phyloP scores from a whole-genome alignment of 2,329 filamentous ascomycete species.

The Ceratocystis destructans region DNA sequence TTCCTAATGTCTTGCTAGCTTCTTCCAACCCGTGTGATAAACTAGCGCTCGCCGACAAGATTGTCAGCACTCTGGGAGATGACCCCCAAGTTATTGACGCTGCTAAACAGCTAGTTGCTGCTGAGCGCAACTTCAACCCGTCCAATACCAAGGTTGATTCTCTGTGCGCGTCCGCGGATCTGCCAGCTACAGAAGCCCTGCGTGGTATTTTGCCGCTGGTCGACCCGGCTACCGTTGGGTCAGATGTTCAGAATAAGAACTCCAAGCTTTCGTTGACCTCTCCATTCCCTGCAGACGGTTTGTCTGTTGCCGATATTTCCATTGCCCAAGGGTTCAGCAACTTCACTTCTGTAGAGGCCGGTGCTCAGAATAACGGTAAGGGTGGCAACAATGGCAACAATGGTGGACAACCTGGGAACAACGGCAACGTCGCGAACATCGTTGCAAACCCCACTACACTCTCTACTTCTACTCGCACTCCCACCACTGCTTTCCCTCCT shows the following conservation, averaged over 20 bases:
- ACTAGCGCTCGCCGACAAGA: constrained; percentile 50
- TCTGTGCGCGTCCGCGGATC: constrained; percentile 48
- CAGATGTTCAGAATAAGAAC: constrained; percentile 46
- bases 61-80: constrained; percentile 46
- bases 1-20: constrained; percentile 48
- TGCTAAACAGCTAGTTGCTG: constrained; percentile 48
- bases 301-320: constrained; percentile 53
- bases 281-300: constrained; percentile 45
- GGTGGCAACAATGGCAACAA: constrained; percentile 17
- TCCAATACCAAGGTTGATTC: constrained; percentile 45
- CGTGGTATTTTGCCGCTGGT: constrained; percentile 54
- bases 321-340: constrained; percentile 48
- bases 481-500: constrained; percentile 10
- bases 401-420: constrained; percentile 21
- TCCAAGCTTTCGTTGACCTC: constrained; percentile 37
- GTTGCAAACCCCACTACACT: neutral
- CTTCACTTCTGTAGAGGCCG: constrained; percentile 34
- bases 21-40: constrained; percentile 54
- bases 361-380: constrained; percentile 24
- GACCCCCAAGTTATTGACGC: constrained; percentile 47
- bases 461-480: constrained; percentile 18
- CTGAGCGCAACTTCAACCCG: constrained; percentile 56
- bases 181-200: constrained; percentile 47
- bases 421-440: constrained; percentile 14
- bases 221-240: constrained; percentile 47